A percentile compares a stretch with the other conserved stretches of the same genome.
Conservation (phyloP, 1,284 basidiomycete genomes). For the Baeospora myosura region DNA sequence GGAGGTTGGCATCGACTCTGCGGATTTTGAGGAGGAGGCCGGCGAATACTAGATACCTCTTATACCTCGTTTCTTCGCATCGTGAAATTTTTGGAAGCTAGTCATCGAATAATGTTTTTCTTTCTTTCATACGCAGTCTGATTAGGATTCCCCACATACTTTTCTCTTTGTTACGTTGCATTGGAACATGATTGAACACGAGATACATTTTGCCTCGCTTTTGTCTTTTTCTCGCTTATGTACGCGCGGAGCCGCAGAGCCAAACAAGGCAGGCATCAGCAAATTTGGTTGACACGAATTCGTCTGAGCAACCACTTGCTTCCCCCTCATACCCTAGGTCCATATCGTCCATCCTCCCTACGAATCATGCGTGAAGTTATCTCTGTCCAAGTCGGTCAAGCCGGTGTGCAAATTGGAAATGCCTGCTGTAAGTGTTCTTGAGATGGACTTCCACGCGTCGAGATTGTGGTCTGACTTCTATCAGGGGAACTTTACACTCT, state of each 20-base stretch:
- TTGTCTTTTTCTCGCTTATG: too few relatives aligned
- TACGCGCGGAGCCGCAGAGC: too few relatives aligned
- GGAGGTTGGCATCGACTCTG: constrained; percentile 90
- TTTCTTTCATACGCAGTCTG: neutral
- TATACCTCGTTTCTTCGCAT: constrained; percentile 12
- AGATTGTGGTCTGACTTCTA: constrained; percentile 19
- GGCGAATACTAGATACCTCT: constrained; percentile 57
- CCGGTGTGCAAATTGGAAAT: constrained; percentile 93
- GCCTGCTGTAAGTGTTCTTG: constrained; percentile 68
- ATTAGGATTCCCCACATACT: too few relatives aligned
- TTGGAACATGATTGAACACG: too few relatives aligned
- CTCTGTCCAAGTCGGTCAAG: constrained; percentile 89
- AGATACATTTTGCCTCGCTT: too few relatives aligned
- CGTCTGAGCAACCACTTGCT: neutral
- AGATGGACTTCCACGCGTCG: constrained; percentile 14
- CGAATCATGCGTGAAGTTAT: constrained; percentile 78
- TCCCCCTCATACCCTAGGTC: neutral
- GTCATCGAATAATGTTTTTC: constrained; percentile 22
- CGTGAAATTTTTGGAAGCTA: constrained; percentile 16
- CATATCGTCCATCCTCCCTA: neutral
- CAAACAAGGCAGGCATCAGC: too few relatives aligned
- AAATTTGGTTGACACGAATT: constrained; percentile 4
- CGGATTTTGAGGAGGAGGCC: constrained; percentile 74
- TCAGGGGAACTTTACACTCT: constrained; percentile 96
- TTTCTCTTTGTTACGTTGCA: too few relatives aligned